Evolutionary conservation across 163 green algal species (phyloP).

Genomic region (Chlamydomonas reinhardtii): DNA sequence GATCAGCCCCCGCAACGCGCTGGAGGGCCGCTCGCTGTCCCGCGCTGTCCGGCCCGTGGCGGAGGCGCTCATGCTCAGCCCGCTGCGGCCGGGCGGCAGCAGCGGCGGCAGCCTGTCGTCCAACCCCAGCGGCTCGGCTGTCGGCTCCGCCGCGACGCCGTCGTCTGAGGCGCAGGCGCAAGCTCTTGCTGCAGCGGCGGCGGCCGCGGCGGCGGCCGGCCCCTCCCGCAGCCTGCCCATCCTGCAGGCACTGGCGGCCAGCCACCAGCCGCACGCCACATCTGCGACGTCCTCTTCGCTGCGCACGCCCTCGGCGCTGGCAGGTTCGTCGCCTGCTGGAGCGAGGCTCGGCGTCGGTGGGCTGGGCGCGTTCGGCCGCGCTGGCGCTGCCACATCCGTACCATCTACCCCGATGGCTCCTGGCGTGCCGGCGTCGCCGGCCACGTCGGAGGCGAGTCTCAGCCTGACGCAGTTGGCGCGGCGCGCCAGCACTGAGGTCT

Average conservation of each 20-base stretch:
- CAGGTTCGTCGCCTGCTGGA: not conserved
- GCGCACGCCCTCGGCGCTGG: not conserved
- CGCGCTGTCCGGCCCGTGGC: not conserved
- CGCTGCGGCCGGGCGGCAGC: not conserved
- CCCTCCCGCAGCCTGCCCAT: conserved; percentile 3
- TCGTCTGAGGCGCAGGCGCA: not conserved
- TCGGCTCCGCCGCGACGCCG: too few species aligned
- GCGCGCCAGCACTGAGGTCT: not conserved
- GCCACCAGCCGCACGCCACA: not conserved
- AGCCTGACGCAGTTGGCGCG: not conserved
- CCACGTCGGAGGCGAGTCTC: not conserved
- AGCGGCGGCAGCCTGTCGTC: not conserved
- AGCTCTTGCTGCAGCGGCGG: too few species aligned
- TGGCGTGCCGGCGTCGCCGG: not conserved
- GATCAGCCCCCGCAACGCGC: conserved; percentile 20
- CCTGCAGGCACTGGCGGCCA: not conserved
- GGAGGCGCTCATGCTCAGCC: not conserved
- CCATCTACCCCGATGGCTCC: too few species aligned
- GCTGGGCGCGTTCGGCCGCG: not conserved
- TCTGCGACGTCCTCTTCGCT: not conserved
- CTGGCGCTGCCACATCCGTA: too few species aligned
- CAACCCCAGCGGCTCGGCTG: not conserved
- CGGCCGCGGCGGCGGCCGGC: too few species aligned
- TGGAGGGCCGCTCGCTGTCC: not conserved
- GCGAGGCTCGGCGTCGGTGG: too few species aligned